Evolutionary conservation across 768 basidiomycete genomes (phyloP), one percentile per base, ranked within the genome.

Genomic region (Mycena kentingensis): DNA sequence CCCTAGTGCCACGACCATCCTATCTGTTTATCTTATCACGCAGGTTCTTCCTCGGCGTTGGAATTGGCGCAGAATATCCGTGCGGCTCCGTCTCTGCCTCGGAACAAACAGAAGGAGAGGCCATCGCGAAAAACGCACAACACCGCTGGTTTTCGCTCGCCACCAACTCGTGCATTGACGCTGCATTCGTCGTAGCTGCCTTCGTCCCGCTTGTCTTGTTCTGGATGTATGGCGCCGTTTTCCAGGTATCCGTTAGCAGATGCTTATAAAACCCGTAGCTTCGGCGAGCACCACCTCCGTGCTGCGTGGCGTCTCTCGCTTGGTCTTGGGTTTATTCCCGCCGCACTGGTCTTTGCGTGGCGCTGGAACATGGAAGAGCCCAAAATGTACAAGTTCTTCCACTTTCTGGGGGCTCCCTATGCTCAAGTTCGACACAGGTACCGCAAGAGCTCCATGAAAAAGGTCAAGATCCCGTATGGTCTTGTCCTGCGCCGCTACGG

Each of bases 301-400:
- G 88, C 88, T 2, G 88, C 92, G 4, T 96, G 93, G 93, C 85
- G 93, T 45, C 62, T 90, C 37, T 89, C 92, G 19, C 79, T 96
- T 10, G 93, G 90, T 27, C 79, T 96, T 8, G 93, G 93, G 28
- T 73, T 87, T 34, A 64, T 96, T 49, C 93, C 93, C 29, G 93
- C 93, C 5, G 59, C 83, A 12, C 79, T 81, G 7, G 87, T 95
- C n/a, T 83, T 95, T 62, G 61, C 91, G 44, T 95, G 93, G 92
- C 90, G 93, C 58, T 64, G 92, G 47, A 81, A 77, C 54, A 92
- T 95, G 88, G 78, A 84, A 25, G 90, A 95, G 62, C 90, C 93
- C 1, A 75, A 75, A 12, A 74, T 83, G 16, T 94, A 78, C 67
- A 84, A 78, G 66, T n/a, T n/a, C n/a, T n/a, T n/a, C n/a, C n/a